Conservation (phyloP, 352 stramenopile genomes). For the Blastocystis sp. region DNA sequence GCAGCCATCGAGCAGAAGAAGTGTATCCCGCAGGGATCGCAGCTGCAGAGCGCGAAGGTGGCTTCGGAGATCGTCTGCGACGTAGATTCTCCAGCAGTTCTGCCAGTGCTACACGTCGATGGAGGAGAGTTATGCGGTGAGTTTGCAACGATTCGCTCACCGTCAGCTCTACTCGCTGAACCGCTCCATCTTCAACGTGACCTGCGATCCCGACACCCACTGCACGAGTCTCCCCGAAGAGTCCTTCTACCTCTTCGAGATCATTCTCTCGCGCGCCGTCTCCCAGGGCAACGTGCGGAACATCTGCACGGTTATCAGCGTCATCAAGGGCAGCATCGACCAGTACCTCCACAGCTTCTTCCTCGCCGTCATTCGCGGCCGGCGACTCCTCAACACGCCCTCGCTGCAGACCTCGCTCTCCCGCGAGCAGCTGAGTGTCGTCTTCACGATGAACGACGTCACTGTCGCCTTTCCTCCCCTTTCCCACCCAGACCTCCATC, state of each 20-base stretch:
- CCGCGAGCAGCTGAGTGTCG: not conserved
- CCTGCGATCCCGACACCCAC: not conserved
- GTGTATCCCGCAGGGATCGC: not conserved
- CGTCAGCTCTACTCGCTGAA: conserved; percentile 23
- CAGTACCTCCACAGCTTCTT: conserved; percentile 26
- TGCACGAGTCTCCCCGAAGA: conserved; percentile 1
- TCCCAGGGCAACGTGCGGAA: conserved; percentile 18
- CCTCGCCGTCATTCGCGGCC: not conserved
- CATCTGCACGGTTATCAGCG: conserved; percentile 11
- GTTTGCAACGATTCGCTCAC: not conserved
- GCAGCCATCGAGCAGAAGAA: not conserved
- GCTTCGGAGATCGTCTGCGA: not conserved
- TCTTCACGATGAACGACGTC: conserved; percentile 11
- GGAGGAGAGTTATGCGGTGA: conserved; percentile 10
- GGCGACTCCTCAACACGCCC: not conserved
- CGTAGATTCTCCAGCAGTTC: not conserved
- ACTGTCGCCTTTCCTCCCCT: not conserved
- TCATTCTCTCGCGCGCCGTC: not conserved
- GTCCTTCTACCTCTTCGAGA: conserved; percentile 32
- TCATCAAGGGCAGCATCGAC: conserved; percentile 40
- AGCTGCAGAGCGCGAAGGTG: not conserved
- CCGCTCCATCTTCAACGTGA: conserved; percentile 12
- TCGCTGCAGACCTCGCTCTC: not conserved
- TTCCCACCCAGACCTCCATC: not conserved
- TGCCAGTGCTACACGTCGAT: conserved; percentile 2